These are phyloP conservation scores for Pestalotiopsis sp. DNA, from an alignment of 2,329 filamentous ascomycete genomes.

Conservation along the genomic window DNA sequence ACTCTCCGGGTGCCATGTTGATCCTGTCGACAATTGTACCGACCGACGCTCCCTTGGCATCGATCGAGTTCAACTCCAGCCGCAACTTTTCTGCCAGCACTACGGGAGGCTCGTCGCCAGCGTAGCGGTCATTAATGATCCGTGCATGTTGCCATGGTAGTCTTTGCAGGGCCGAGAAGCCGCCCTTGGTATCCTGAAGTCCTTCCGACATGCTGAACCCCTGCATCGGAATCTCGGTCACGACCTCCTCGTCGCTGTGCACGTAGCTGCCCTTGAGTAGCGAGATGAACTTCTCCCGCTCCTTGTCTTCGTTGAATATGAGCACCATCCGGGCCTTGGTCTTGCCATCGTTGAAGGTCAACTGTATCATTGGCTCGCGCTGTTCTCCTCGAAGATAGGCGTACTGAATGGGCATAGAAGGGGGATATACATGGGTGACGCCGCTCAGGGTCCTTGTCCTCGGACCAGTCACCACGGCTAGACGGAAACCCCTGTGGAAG, in stretches of 20 bases:
- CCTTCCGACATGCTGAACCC: conserved; percentile 62
- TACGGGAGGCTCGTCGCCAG: conserved; percentile 63
- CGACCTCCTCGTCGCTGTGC: conserved; percentile 67
- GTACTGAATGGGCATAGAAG: conserved; percentile 71
- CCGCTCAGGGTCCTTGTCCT: conserved; percentile 76
- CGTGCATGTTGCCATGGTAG: conserved; percentile 66
- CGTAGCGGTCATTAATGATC: conserved; percentile 71
- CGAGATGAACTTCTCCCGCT: conserved; percentile 70
- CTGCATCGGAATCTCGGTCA: conserved; percentile 66
- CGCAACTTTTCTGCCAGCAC: conserved; percentile 77
- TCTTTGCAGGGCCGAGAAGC: conserved; percentile 48
- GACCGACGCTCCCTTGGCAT: conserved; percentile 35
- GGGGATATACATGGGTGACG: conserved; percentile 68
- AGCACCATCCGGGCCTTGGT: conserved; percentile 72
- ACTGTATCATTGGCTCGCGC: conserved; percentile 66
- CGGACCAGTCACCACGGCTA: conserved; percentile 76
- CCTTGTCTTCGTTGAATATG: conserved; percentile 72
- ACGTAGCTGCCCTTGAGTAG: conserved; percentile 73
- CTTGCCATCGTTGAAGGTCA: conserved; percentile 68
- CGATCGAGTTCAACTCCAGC: conserved; percentile 72
- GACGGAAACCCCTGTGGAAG: conserved; percentile 76
- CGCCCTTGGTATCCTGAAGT: conserved; percentile 47
- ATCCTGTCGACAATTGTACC: conserved; percentile 79
- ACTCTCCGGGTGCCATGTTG: conserved; percentile 76
- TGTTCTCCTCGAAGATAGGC: conserved; percentile 73